Base-by-base conservation (phyloP, 768 basidiomycete species). In the Termitomyces sp. region DNA sequence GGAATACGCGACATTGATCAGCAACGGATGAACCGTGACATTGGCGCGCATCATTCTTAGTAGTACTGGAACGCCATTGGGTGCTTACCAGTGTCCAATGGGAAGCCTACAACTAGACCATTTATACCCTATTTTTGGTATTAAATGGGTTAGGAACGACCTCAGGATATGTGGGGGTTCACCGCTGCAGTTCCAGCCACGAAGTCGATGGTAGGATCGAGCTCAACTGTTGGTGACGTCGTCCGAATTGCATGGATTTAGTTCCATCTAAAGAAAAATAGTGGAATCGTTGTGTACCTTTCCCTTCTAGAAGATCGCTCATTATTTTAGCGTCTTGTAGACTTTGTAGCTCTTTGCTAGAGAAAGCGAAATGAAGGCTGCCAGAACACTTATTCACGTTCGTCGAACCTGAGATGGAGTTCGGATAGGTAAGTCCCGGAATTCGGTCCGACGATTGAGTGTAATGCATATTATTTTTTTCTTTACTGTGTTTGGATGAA, bases 131-230 rank as follows among this genome's bases (percentile, higher is more conserved):
- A 46, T 14, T 39, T 6, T 40, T 48, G 11, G 10, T 3, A 19
- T 55, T 67, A 45, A 25, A 17, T 9, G 17, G 25, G 40, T 5
- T 41, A 9, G 25, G n/a, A 27, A 21, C n/a, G 41, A 16, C 5
- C 8, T 40, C 27, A 43, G 28, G 17, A 34, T n/a, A 3, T 1
- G 17, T 1, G 1, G 11, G n/a, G n/a, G 28, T 28, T 35, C 62
- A 73, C 73, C 48, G 85, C 84, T 34, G 86, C 71, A 0, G 90
- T 91, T 5, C 92, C 92, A 5, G 90, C 90, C 41, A 83, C 66
- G 68, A 94, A 93, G 67, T 95, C 89, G 21, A 90, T 68, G 2
- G 79, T 79, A 2, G 89, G 88, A 63, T 84, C 76, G 40, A 85
- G 76, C 11, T 54, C 52, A n/a, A 54, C 52, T 54, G 32, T 1